Evolutionary conservation across 2,329 filamentous ascomycete genomes (phyloP), one percentile per base, ranked within the genome.

Genomic region (Fusarium concolor): DNA sequence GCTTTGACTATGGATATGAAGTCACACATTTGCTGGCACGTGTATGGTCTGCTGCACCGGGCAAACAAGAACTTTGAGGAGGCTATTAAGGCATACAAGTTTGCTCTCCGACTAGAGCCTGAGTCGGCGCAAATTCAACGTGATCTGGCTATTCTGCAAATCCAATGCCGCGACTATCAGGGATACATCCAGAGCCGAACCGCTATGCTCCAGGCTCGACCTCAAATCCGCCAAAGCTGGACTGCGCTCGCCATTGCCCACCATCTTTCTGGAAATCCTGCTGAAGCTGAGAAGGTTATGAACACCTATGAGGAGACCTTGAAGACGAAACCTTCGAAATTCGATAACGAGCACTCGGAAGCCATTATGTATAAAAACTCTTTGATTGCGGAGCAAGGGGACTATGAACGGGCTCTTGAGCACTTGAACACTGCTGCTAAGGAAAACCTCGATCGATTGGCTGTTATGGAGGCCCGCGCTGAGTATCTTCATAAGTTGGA

Each of bases 1-100:
- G 96, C 96, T 33, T 85, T 99, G 74, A 94, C 91, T 71, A 93
- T 94, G 75, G 94, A 98, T 79, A 98, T 99, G 94, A 97, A 96
- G 84, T 97, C 94, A 75, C 95, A 98, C 81, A 94, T 99, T 75
- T 98, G 94, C 85, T 99, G 96, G 96, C 96, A 99, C 80, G 96
- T 99, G 64, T 99, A 98, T 79, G 96, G 96, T 31, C 82, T 99
- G 71, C 86, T 99, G 50, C 98, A 97, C 82, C 90, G 95, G 51
- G 91, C 93, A 47, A 91, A 92, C 77, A 98, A 98, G 86, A 98
- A 99, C 81, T 98, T 96, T 74, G 96, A 98, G 79, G 96, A 98
- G 82, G 95, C 96, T 11, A 97, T 97, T 83, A 98, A 98, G 85
- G 96, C 96, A 60, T 99, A 99, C 85, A 96, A 97, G 79, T 97